Evolutionary conservation across 495 filamentous ascomycete genomes (phyloP).

Genomic region (Trichoderma gamsii): DNA sequence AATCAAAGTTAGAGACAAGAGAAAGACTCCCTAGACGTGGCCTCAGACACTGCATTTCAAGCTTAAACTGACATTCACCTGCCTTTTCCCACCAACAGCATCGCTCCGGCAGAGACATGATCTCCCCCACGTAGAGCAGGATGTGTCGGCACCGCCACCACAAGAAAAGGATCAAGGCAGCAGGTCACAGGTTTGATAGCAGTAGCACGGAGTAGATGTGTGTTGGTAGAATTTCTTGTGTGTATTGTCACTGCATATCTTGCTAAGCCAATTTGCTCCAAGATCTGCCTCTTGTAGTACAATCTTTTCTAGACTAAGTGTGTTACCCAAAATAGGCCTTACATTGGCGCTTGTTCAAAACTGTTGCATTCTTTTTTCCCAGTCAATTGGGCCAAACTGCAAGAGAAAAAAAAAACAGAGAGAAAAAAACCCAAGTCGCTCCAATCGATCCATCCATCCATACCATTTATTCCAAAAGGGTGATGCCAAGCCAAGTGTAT

Average conservation of each 20-base stretch:
- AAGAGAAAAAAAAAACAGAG: background rate
- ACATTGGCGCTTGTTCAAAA: background rate
- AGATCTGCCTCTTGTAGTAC: background rate
- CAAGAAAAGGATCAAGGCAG: background rate
- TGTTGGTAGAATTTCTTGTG: background rate
- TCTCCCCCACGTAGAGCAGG: background rate
- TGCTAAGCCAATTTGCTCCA: no score
- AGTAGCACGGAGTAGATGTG: background rate
- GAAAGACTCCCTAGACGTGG: background rate
- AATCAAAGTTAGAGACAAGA: background rate
- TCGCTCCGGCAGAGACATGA: background rate
- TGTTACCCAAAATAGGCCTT: background rate
- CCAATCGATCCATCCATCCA: constrained; percentile 1
- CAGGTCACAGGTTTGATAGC: background rate
- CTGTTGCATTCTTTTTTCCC: constrained; percentile 1
- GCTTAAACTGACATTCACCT: constrained; percentile 3
- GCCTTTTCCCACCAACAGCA: background rate
- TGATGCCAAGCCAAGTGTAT: background rate
- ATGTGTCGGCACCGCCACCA: background rate
- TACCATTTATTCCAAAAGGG: background rate
- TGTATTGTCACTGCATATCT: background rate
- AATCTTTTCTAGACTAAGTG: background rate
- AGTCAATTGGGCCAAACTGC: background rate
- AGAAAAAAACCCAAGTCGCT: background rate
- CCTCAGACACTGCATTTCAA: constrained; percentile 8